Percentiles rank a stretch among this genome's conserved stretches.
Conservation (phyloP, 2,329 filamentous ascomycete genomes). For the Sporothrix schenckii region DNA sequence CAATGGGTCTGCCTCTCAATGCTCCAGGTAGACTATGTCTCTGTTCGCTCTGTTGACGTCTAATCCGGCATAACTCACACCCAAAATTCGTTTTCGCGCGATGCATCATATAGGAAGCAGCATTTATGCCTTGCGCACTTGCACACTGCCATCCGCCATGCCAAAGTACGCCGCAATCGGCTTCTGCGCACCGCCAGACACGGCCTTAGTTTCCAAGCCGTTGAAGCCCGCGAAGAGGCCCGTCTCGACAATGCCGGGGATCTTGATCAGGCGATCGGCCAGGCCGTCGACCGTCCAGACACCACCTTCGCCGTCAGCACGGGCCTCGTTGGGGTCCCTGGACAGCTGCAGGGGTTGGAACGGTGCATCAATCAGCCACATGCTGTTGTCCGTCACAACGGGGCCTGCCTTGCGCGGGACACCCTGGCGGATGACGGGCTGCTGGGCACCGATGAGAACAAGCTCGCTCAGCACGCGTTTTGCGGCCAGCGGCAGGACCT, state of each 20-base stretch:
- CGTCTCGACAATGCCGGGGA: slow-evolving; percentile 87
- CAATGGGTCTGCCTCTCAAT: neutral
- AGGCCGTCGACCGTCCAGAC: slow-evolving; percentile 80
- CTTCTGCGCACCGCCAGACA: slow-evolving; percentile 75
- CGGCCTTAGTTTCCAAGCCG: slow-evolving; percentile 65
- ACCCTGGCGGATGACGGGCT: slow-evolving; percentile 72
- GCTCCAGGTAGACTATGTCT: neutral
- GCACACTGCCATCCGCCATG: slow-evolving; percentile 73
- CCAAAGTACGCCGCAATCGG: slow-evolving; percentile 95
- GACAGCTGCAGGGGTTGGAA: slow-evolving; percentile 74
- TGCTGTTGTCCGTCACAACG: slow-evolving; percentile 77
- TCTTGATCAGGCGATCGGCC: slow-evolving; percentile 72
- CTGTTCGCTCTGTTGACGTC: neutral
- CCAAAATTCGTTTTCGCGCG: too few relatives aligned
- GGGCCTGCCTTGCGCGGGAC: slow-evolving; percentile 75
- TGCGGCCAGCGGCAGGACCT: slow-evolving; percentile 84
- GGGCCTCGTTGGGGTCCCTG: slow-evolving; percentile 47
- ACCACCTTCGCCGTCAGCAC: slow-evolving; percentile 61
- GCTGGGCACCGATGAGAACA: slow-evolving; percentile 68
- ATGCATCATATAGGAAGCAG: neutral
- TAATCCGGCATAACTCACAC: neutral
- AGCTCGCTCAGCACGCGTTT: slow-evolving; percentile 75
- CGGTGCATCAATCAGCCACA: slow-evolving; percentile 90
- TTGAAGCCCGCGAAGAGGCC: slow-evolving; percentile 86
- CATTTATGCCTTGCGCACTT: slow-evolving; percentile 47